phyloP scores from a whole-genome alignment of 352 stramenopile genomes.

The Globisporangium apiculatum region DNA sequence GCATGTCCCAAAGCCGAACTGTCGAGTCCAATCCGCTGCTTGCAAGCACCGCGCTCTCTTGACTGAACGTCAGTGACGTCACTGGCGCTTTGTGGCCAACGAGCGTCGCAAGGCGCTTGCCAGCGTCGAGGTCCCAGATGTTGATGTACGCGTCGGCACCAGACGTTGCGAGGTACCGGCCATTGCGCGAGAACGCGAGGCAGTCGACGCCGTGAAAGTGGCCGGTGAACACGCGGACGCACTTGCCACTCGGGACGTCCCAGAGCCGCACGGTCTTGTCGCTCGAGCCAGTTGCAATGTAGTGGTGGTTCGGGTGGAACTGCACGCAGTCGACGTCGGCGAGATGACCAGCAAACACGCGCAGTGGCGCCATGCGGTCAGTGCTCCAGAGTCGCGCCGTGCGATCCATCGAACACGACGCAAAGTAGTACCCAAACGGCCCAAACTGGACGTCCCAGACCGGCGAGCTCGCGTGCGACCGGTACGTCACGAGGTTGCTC shows the following conservation, averaged over 20 bases:
- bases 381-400: constrained; percentile 92
- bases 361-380: constrained; percentile 86
- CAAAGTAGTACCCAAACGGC: constrained; percentile 93
- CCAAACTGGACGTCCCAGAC: constrained; percentile 92
- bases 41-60: constrained; percentile 68
- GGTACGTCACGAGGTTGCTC: constrained; percentile 73
- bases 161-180: constrained; percentile 81
- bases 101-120: constrained; percentile 80
- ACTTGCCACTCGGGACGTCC: constrained; percentile 91
- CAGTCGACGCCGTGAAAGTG: constrained; percentile 85
- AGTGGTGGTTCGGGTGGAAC: constrained; percentile 96
- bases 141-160: constrained; percentile 89
- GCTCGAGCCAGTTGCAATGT: constrained; percentile 89
- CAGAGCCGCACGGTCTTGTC: constrained; percentile 93
- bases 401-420: constrained; percentile 90
- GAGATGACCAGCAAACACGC: constrained; percentile 92
- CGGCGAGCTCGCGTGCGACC: constrained; percentile 60
- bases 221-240: constrained; percentile 89
- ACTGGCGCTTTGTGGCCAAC: constrained; percentile 71
- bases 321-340: constrained; percentile 88
- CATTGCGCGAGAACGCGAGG: constrained; percentile 88
- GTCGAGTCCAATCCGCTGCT: constrained; percentile 74
- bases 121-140: constrained; percentile 91
- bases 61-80: constrained; percentile 71
- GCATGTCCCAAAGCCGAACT: constrained; percentile 83